Percentiles rank a stretch among this genome's conserved stretches.
phyloP scores from a whole-genome alignment of 495 filamentous ascomycete species.

The Lophiotrema nucula region DNA sequence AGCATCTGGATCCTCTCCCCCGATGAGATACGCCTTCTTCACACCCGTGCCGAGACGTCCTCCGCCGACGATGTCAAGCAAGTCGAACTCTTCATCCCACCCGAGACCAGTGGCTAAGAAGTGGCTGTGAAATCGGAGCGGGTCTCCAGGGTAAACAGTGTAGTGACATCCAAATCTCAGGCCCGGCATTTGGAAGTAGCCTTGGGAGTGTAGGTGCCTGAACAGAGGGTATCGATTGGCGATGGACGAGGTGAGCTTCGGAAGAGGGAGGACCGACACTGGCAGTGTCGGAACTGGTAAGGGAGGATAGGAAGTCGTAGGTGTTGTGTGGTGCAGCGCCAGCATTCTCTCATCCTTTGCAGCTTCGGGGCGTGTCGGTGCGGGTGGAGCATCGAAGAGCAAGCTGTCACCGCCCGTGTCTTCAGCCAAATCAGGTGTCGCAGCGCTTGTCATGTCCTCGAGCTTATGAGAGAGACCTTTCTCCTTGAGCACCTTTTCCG shows the following conservation, averaged over 20 bases:
- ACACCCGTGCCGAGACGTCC: slow-evolving; percentile 89
- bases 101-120: slow-evolving; percentile 74
- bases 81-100: slow-evolving; percentile 82
- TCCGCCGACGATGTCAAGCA: slow-evolving; percentile 80
- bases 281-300: slow-evolving; percentile 44
- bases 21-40: slow-evolving; percentile 91
- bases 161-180: slow-evolving; percentile 93
- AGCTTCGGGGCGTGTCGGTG: neutral
- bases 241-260: too few relatives aligned
- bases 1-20: slow-evolving; percentile 56
- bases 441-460: neutral
- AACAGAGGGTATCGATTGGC: slow-evolving; percentile 62
- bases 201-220: slow-evolving; percentile 70
- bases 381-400: neutral
- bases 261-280: slow-evolving; percentile 37
- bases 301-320: slow-evolving; percentile 58
- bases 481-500: slow-evolving; percentile 29
- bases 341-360: slow-evolving; percentile 1
- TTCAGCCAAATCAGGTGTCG: neutral
- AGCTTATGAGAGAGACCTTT: slow-evolving; percentile 17
- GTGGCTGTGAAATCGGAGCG: slow-evolving; percentile 90
- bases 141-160: slow-evolving; percentile 91
- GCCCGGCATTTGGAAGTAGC: slow-evolving; percentile 87
- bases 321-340: slow-evolving; percentile 52
- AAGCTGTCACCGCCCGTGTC: neutral